A percentile compares a stretch with the other conserved stretches of the same genome.
phyloP scores from a whole-genome alignment of 352 stramenopile genomes.

The Pythium plurisporium region DNA sequence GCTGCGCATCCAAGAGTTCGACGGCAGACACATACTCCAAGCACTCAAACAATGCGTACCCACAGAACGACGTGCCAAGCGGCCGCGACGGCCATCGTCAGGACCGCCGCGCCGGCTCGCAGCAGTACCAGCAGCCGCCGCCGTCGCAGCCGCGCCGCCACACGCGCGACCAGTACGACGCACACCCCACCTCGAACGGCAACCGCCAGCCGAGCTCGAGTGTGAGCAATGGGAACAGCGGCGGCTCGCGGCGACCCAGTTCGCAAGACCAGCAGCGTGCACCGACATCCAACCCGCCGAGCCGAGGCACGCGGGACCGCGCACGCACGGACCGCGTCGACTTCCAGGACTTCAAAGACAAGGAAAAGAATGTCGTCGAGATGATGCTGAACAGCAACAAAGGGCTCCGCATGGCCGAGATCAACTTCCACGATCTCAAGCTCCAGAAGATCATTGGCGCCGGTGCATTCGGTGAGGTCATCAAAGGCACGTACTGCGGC shows the following conservation, averaged over 20 bases:
- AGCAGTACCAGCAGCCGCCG: not conserved
- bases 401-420: constrained; percentile 80
- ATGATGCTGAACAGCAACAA: constrained; percentile 88
- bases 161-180: constrained; percentile 1
- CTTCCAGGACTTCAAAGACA: constrained; percentile 83
- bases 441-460: constrained; percentile 86
- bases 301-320: too few species aligned
- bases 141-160: not conserved
- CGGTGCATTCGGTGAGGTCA: constrained; percentile 83
- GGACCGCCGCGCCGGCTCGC: not conserved
- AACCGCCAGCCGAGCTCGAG: too few species aligned
- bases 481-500: constrained; percentile 87
- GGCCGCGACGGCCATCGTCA: not conserved
- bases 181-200: not conserved
- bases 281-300: too few species aligned
- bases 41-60: not conserved
- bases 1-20: constrained; percentile 38
- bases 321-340: constrained; percentile 65
- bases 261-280: constrained; percentile 2
- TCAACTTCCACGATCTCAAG: constrained; percentile 88
- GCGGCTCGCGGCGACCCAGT: not conserved
- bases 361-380: constrained; percentile 85
- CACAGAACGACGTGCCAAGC: not conserved
- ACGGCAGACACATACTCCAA: constrained; percentile 4
- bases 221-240: not conserved